These are phyloP conservation scores for Acanthamoeba lenticulata DNA, from an alignment of 208 protist species.

Conservation along the genomic window DNA sequence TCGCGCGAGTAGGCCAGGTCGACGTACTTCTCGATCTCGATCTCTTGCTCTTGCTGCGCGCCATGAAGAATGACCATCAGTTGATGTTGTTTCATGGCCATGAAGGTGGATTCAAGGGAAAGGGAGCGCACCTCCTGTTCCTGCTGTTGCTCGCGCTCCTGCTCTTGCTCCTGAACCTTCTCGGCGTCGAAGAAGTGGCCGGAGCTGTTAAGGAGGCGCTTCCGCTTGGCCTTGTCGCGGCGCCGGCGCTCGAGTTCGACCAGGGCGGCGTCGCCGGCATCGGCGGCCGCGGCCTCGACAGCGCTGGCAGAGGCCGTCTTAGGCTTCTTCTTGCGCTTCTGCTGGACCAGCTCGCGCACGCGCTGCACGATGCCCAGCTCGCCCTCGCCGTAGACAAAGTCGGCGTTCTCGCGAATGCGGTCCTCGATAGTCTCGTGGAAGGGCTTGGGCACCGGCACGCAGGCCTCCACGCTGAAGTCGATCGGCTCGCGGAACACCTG, in stretches of 20 bases:
- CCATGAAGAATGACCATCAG: too few relatives aligned
- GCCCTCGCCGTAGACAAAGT: slow-evolving; percentile 62
- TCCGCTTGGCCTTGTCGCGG: slow-evolving; percentile 61
- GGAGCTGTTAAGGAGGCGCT: slow-evolving; percentile 63
- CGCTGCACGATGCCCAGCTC: slow-evolving; percentile 57
- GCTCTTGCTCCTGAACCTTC: slow-evolving; percentile 81
- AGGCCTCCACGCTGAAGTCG: slow-evolving; percentile 72
- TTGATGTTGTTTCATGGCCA: too few relatives aligned
- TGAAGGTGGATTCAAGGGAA: not conserved
- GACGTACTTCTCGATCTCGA: slow-evolving; percentile 85
- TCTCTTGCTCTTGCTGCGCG: slow-evolving; percentile 84
- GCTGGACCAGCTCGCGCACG: slow-evolving; percentile 63
- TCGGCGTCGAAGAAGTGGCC: slow-evolving; percentile 76
- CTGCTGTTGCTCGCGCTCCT: slow-evolving; percentile 82
- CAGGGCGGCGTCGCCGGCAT: not conserved
- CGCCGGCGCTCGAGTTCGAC: slow-evolving; percentile 75
- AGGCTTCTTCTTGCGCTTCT: slow-evolving; percentile 62
- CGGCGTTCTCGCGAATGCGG: slow-evolving; percentile 43
- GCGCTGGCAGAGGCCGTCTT: not conserved
- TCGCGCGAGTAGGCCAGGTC: slow-evolving; percentile 89
- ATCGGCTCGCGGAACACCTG: slow-evolving; percentile 76
- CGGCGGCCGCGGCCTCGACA: too few relatives aligned
- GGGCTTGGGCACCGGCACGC: slow-evolving; percentile 62
- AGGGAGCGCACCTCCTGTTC: slow-evolving; percentile 61
- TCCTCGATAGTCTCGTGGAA: slow-evolving; percentile 69